Conservation (phyloP, 2,329 filamentous ascomycete species). For the Thielaviopsis ethacetica region DNA sequence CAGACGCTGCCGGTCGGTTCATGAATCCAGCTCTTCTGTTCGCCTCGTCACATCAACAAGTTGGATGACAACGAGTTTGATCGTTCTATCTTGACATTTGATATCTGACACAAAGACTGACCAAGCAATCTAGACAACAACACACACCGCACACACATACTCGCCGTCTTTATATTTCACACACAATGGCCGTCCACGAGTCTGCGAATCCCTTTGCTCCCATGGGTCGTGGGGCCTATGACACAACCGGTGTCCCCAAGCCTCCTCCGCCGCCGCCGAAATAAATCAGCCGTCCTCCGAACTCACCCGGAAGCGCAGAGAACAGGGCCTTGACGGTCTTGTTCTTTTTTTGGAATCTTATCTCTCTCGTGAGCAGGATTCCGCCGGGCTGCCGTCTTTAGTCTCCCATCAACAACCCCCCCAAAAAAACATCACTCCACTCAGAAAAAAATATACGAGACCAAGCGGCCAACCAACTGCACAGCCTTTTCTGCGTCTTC, state of each 20-base stretch:
- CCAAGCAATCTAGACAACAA: neutral
- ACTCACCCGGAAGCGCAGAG: neutral
- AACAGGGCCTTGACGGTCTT: neutral
- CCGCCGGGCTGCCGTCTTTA: neutral
- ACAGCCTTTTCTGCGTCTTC: conserved; percentile 6
- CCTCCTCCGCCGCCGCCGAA: conserved; percentile 24
- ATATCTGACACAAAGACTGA: neutral
- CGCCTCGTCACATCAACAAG: neutral
- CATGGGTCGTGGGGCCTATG: conserved; percentile 36
- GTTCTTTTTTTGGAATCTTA: neutral
- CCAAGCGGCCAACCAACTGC: neutral
- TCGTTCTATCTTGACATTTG: neutral
- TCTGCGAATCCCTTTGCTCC: conserved; percentile 22
- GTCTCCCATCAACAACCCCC: neutral
- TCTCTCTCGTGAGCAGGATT: neutral
- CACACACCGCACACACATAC: neutral
- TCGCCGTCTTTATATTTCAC: conserved; percentile 1
- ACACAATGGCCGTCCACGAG: conserved; percentile 23
- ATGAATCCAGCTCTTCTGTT: neutral
- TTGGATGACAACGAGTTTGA: neutral
- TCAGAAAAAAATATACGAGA: neutral
- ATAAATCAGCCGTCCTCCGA: neutral
- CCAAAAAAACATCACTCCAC: neutral
- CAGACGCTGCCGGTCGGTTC: neutral
- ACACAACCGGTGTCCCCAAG: conserved; percentile 33